These are phyloP conservation scores for Rhodamnia argentea DNA, from an alignment of 345 rosid species.

Conservation along the genomic window DNA sequence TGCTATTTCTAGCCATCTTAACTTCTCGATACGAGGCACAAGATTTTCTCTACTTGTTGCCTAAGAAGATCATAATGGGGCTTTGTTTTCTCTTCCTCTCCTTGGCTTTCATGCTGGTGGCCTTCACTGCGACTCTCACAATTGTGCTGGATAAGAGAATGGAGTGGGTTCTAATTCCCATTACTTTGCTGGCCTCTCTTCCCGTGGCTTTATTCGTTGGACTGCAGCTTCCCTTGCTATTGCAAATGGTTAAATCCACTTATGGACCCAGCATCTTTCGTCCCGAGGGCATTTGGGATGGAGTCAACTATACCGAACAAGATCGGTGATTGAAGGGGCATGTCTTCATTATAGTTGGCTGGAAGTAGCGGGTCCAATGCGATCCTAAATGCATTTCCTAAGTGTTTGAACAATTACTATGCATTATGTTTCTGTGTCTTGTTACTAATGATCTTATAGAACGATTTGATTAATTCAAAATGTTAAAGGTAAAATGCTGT, in stretches of 20 bases:
- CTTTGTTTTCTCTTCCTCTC: not conserved
- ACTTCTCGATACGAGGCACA: constrained; percentile 1
- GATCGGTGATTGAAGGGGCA: too few relatives aligned
- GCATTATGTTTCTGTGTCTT: too few relatives aligned
- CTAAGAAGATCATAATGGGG: not conserved
- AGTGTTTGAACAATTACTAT: too few relatives aligned
- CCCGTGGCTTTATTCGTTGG: not conserved
- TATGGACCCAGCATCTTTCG: not conserved
- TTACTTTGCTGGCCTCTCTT: not conserved
- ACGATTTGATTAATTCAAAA: too few relatives aligned
- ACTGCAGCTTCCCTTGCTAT: not conserved
- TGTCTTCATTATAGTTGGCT: too few relatives aligned
- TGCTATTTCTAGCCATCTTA: constrained; percentile 10
- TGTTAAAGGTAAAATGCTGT: too few relatives aligned
- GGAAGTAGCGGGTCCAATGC: too few relatives aligned
- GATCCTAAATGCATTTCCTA: too few relatives aligned
- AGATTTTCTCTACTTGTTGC: constrained; percentile 7
- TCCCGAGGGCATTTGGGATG: not conserved
- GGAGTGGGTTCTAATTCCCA: not conserved
- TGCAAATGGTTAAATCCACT: not conserved
- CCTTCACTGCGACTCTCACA: not conserved
- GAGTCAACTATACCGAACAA: too few relatives aligned
- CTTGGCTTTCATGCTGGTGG: not conserved
- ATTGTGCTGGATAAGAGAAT: not conserved
- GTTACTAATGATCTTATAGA: too few relatives aligned